phyloP scores from a whole-genome alignment of 2,329 filamentous ascomycete species.

The Cercospora sojina region DNA sequence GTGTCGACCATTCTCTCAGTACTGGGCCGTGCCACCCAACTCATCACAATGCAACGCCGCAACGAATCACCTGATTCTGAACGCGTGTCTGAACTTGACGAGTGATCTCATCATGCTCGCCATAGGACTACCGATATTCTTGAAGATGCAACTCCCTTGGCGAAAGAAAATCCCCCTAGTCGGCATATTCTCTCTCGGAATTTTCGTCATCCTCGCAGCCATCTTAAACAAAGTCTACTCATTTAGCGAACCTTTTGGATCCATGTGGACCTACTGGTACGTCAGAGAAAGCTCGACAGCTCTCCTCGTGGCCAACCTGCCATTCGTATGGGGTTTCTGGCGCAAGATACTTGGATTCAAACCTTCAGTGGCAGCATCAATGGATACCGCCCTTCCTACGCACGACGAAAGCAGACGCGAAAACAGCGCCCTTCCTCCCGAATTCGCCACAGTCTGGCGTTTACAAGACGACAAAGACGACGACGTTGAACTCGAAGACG shows the following conservation, averaged over 20 bases:
- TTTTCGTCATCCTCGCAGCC: constrained; percentile 58
- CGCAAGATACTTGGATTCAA: constrained; percentile 42
- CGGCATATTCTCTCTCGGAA: constrained; percentile 57
- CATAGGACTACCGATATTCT: constrained; percentile 48
- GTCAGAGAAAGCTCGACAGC: constrained; percentile 60
- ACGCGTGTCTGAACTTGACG: constrained; percentile 46
- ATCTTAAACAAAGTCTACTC: constrained; percentile 63
- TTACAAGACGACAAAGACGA: constrained; percentile 3
- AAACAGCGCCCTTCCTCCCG: constrained; percentile 14
- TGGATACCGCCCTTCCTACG: background rate
- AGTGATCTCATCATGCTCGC: constrained; percentile 48
- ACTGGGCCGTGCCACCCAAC: constrained; percentile 38
- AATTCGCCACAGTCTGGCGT: constrained; percentile 14
- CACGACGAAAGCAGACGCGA: constrained; percentile 6
- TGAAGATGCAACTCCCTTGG: constrained; percentile 44
- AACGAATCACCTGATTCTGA: constrained; percentile 41
- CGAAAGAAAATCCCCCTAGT: constrained; percentile 55
- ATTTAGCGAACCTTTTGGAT: constrained; percentile 57
- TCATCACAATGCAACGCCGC: constrained; percentile 44
- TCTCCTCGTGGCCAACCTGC: constrained; percentile 61
- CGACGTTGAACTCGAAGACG: constrained; percentile 3
- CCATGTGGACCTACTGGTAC: constrained; percentile 61
- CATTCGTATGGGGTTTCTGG: constrained; percentile 59
- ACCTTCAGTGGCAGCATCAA: constrained; percentile 1
- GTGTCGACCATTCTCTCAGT: constrained; percentile 42